phyloP scores from a whole-genome alignment of 306 rosid species.

The Quercus rubra region DNA sequence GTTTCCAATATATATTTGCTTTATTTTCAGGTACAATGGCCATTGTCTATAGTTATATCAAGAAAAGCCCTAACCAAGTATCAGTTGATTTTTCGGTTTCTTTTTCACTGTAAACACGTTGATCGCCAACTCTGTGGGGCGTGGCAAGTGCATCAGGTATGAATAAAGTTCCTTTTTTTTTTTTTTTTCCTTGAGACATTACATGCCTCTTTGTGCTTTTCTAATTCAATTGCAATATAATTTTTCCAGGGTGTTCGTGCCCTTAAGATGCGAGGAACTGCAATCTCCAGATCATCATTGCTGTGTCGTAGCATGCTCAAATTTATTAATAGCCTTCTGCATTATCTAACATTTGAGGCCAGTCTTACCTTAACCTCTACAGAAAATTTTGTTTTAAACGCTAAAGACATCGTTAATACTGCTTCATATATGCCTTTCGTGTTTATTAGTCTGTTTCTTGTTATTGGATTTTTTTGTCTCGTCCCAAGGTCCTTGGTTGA shows the following conservation, averaged over 20 bases:
- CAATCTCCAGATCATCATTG: constrained; percentile 88
- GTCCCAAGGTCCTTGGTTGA: neutral
- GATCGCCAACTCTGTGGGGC: constrained; percentile 97
- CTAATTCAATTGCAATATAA: constrained; percentile 14
- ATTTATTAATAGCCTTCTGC: constrained; percentile 88
- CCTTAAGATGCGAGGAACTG: constrained; percentile 79
- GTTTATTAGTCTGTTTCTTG: neutral
- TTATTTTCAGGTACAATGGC: constrained; percentile 84
- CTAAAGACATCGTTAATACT: neutral
- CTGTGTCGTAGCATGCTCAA: constrained; percentile 97
- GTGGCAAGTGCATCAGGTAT: constrained; percentile 98
- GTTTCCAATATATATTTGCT: constrained; percentile 2
- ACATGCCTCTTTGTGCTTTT: constrained; percentile 13
- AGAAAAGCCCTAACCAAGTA: constrained; percentile 78
- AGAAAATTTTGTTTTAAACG: neutral
- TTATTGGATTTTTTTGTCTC: neutral
- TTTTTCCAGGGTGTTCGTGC: constrained; percentile 75
- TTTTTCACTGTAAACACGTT: constrained; percentile 91
- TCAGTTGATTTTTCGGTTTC: constrained; percentile 89
- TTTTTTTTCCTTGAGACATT: neutral
- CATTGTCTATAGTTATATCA: constrained; percentile 86
- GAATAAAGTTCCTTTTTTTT: neutral
- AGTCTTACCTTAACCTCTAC: constrained; percentile 28
- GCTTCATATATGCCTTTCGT: neutral
- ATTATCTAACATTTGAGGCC: constrained; percentile 96